These are phyloP conservation scores for Plasmodium coatneyi DNA, from an alignment of 169 alveolate genomes.

Conservation along the genomic window DNA sequence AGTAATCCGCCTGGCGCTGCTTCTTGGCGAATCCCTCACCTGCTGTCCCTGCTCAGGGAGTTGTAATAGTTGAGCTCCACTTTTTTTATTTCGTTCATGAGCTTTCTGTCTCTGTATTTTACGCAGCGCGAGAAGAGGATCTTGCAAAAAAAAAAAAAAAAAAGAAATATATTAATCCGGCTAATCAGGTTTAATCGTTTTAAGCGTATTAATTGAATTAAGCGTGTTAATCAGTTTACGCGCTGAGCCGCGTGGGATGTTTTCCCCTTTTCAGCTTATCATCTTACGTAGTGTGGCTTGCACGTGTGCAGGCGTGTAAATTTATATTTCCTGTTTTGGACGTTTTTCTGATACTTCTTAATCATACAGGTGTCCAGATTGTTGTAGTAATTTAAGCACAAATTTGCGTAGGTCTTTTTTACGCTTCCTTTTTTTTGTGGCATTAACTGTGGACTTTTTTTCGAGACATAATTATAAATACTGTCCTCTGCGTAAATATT, in stretches of 20 bases:
- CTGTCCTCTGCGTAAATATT: conserved; percentile 39
- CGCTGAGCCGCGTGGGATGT: not conserved
- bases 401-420: conserved; percentile 36
- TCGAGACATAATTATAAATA: conserved; percentile 20
- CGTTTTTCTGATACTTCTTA: conserved; percentile 43
- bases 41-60: conserved; percentile 10
- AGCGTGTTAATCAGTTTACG: not conserved
- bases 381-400: conserved; percentile 52
- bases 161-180: not conserved
- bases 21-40: not conserved
- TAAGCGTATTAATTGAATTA: not conserved
- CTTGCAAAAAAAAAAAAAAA: conserved; percentile 6
- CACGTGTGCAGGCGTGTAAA: conserved; percentile 61
- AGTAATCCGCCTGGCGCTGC: not conserved
- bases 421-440: not conserved
- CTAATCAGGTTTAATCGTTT: not conserved
- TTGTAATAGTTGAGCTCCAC: conserved; percentile 43
- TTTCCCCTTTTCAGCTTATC: not conserved
- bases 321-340: conserved; percentile 38
- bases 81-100: conserved; percentile 63
- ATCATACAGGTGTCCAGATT: conserved; percentile 49
- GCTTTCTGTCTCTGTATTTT: conserved; percentile 37
- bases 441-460: not conserved
- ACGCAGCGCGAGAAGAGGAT: conserved; percentile 42
- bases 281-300: conserved; percentile 57